Base-by-base conservation (phyloP, 78 protist species). In the Dictyostelium purpureum region DNA sequence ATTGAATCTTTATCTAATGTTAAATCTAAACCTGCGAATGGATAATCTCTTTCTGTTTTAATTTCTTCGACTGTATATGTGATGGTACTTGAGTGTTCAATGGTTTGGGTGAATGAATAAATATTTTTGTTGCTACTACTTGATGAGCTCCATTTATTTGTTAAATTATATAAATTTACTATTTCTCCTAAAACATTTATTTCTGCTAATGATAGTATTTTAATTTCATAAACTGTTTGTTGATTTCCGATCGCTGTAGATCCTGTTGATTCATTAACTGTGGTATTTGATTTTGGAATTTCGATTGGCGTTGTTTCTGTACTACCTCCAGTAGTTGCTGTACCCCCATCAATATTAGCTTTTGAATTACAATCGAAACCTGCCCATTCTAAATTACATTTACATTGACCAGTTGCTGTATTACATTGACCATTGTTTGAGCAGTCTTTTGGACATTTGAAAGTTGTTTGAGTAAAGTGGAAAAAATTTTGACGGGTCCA, bases 221-320 rank as follows among this genome's bases (percentile, higher is more conserved):
- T 21, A 19, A 67, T 67, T 38, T 67, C 75, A 67, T 38, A 67
- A 6, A 26, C 18, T 38, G 75, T 67, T 67, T 67, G 75, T 40
- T 67, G 37, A 67, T 67, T 67, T 19, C 2, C 38, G 5, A 67
- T 38, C 16, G 43, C 2, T 16, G 54, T 6, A 37, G 49, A 19
- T 4, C 75, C 75, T 37, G 31, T 26, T 4, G 49, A 21, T 38
- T 26, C 45, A 38, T 67, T 67, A 11, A 38, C 2, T 6, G 45
- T 67, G 12, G 31, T 38, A 40, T 67, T 67, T 67, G 76, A 38
- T 67, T 38, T 38, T 40, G 76, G 51, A n/a, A n/a, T n/a, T n/a
- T n/a, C n/a, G n/a, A n/a, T n/a, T n/a, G n/a, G n/a, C n/a, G n/a
- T n/a, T n/a, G n/a, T n/a, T n/a, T n/a, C n/a, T 57, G 66, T 24